Evolutionary conservation across 192 early-diverging fungal genomes (phyloP).

Genomic region (Gamsiella multidivaricata): DNA sequence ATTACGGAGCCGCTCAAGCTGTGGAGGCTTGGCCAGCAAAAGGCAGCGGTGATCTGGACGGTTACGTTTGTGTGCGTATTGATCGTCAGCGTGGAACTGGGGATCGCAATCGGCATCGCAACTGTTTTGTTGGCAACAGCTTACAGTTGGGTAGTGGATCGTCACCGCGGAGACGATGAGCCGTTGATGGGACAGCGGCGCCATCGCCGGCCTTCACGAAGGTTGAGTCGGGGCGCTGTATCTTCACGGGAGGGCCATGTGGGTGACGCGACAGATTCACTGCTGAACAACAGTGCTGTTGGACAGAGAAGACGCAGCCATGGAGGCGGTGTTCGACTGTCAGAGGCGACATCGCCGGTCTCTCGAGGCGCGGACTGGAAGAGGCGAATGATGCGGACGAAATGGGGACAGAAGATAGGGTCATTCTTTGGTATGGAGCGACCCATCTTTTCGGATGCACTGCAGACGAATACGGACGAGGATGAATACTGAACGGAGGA

Average conservation of each 20-base stretch:
- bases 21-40: conserved; percentile 42
- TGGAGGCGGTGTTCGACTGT: conserved; percentile 11
- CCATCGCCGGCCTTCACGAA: conserved; percentile 1
- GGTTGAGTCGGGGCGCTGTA: neutral
- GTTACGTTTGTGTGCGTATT: conserved; percentile 30
- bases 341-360: conserved; percentile 8
- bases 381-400: conserved; percentile 26
- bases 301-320: conserved; percentile 9
- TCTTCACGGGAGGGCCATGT: neutral
- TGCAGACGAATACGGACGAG: conserved; percentile 26
- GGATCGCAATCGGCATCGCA: conserved; percentile 39
- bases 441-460: conserved; percentile 34
- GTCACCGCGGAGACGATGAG: neutral
- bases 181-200: conserved; percentile 22
- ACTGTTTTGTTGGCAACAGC: conserved; percentile 24
- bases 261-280: conserved; percentile 11
- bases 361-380: conserved; percentile 25
- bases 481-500: conserved; percentile 14
- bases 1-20: conserved; percentile 42
- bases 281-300: conserved; percentile 10
- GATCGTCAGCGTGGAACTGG: conserved; percentile 36
- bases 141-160: neutral
- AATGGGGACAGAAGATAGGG: conserved; percentile 34
- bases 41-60: conserved; percentile 35
- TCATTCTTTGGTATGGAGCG: conserved; percentile 29